A percentile compares a stretch with the other conserved stretches of the same genome.
Conservation (phyloP, 2,329 filamentous ascomycete genomes). For the Colletotrichum acutatum region DNA sequence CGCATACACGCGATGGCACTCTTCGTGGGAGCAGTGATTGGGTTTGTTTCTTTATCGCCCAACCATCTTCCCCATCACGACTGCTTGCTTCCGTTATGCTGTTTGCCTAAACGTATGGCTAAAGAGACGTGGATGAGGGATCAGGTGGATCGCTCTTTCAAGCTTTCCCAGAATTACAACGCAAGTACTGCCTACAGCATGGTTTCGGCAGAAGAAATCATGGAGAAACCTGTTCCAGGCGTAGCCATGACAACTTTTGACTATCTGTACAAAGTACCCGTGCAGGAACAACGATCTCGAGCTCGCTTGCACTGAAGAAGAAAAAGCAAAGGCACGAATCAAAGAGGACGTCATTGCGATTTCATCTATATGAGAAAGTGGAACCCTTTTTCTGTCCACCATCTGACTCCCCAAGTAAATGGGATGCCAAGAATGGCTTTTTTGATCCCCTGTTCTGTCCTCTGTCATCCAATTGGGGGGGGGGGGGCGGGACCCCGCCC, state of each 20-base stretch:
- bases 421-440: neutral
- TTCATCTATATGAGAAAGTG: slow-evolving; percentile 27
- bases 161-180: too few relatives aligned
- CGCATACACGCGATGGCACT: neutral
- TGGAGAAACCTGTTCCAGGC: neutral
- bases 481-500: neutral
- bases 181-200: too few relatives aligned
- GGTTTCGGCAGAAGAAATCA: neutral
- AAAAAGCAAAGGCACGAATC: neutral
- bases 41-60: neutral
- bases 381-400: neutral
- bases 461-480: neutral
- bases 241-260: neutral
- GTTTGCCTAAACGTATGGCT: too few relatives aligned
- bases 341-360: slow-evolving; percentile 5
- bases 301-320: neutral
- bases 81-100: neutral
- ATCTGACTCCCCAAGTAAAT: neutral
- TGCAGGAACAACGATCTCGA: neutral
- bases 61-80: neutral
- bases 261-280: too few relatives aligned
- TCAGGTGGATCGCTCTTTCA: neutral
- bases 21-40: neutral
- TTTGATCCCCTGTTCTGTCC: neutral
- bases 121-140: neutral